phyloP scores from a whole-genome alignment of 2,329 filamentous ascomycete species.

The Kalmusia sp. region DNA sequence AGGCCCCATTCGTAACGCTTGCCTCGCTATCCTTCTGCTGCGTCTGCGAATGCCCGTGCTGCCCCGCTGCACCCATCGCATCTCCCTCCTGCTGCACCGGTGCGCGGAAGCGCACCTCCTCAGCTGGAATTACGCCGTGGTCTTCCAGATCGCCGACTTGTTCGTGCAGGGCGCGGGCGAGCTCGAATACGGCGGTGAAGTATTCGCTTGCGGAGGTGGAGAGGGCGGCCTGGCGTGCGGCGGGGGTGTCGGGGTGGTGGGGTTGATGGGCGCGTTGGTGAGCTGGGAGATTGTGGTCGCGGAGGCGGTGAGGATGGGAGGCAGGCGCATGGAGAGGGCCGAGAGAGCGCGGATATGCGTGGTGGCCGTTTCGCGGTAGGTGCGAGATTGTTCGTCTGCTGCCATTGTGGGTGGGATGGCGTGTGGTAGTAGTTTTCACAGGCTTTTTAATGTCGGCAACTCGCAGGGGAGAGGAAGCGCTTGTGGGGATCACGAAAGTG shows the following conservation, averaged over 20 bases:
- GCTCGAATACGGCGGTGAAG: conserved; percentile 70
- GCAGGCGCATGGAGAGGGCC: conserved; percentile 36
- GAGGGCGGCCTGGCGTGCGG: conserved; percentile 50
- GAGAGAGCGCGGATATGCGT: conserved; percentile 41
- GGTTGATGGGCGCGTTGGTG: conserved; percentile 56
- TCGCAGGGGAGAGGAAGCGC: no score
- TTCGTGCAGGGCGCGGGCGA: conserved; percentile 31
- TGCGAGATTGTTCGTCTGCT: conserved; percentile 12
- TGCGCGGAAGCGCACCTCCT: conserved; percentile 26
- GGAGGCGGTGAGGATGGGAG: conserved; percentile 73
- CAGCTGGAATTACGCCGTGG: conserved; percentile 40
- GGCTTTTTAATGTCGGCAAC: no score
- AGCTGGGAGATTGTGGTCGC: conserved; percentile 77
- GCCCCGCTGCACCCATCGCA: no score
- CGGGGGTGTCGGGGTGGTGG: conserved; percentile 33
- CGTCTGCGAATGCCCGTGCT: conserved; percentile 7
- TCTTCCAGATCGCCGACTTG: conserved; percentile 41
- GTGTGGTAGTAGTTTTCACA: no score
- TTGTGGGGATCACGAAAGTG: no score
- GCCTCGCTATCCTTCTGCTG: conserved; percentile 28
- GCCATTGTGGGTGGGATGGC: conserved; percentile 1
- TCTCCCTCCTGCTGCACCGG: conserved; percentile 5
- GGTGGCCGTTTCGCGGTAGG: conserved; percentile 40
- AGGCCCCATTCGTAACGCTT: conserved; percentile 52
- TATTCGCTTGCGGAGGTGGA: conserved; percentile 69